Base-by-base conservation (phyloP, 1,139 yeast genomes). In the Nakaseomyces delphensis region DNA sequence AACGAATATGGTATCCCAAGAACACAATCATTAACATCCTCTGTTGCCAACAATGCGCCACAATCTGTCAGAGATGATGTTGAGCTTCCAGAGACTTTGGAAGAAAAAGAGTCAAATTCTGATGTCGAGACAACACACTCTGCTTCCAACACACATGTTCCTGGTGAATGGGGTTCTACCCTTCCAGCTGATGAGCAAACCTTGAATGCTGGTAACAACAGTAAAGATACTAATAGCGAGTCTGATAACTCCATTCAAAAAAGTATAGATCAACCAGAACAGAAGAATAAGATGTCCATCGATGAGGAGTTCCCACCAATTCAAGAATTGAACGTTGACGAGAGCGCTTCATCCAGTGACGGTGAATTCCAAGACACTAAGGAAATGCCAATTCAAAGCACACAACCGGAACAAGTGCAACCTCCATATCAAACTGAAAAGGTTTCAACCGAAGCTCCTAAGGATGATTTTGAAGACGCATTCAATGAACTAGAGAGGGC, bases 31-130 rank as follows among this genome's bases (percentile, higher is more conserved):
- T 76, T 83, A 41, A 83, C 96, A 0, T 86, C 96, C 0, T 84
- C 95, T 43, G 94, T 87, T 15, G 93, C 84, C 55, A 87, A 87
- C 63, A 87, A 89, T 59, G 87, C 96, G 2, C 89, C 96, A 0
- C 75, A 79, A 62, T 84, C 95, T 19, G 95, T 65, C 1, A 60
- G 64, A 45, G 69, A 63, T 44, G 57, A 64, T 25, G 59, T 59
- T 18, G 66, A 58, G 35, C 24, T 49, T 16, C 53, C 55, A 15
- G 51, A 50, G 39, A 43, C 45, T 4, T 37, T 48, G 18, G 53
- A 50, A 25, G 50, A 46, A 19, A 40, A 37, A 41, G 27, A 42
- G 28, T 13, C 45, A 4, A 23, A 36, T 20, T 19, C 40, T 11
- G 19, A 29, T 20, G 13, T n/a, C 19, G 41, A 43, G 14, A 24